Percentiles rank a stretch among this genome's conserved stretches.
phyloP scores from a whole-genome alignment of 2,329 filamentous ascomycete genomes.

The Clarireedia homoeocarpa region DNA sequence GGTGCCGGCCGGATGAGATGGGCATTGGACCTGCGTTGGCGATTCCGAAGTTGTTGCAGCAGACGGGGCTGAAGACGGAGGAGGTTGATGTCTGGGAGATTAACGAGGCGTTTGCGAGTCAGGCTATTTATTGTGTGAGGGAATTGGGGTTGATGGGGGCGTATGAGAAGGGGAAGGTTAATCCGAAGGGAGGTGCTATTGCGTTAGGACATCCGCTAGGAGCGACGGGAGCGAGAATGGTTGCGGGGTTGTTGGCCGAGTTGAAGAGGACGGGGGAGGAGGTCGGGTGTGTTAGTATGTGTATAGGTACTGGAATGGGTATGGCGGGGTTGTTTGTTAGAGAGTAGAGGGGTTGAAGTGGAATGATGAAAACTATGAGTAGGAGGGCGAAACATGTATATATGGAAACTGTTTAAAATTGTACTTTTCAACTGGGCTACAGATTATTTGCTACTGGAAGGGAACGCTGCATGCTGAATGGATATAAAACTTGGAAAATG shows the following conservation, averaged over 20 bases:
- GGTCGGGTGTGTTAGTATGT: conserved; percentile 87
- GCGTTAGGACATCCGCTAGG: conserved; percentile 89
- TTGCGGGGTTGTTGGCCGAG: conserved; percentile 57
- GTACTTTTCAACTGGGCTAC: no score
- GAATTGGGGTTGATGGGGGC: conserved; percentile 57
- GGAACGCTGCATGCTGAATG: no score
- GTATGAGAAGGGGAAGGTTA: conserved; percentile 63
- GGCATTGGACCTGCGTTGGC: conserved; percentile 81
- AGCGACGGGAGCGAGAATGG: conserved; percentile 76
- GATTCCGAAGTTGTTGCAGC: conserved; percentile 71
- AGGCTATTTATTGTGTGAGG: conserved; percentile 63
- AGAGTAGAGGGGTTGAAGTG: conserved; percentile 37
- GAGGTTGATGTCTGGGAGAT: conserved; percentile 88
- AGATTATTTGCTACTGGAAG: no score
- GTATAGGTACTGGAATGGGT: conserved; percentile 75
- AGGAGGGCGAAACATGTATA: no score
- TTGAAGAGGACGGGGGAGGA: conserved; percentile 59
- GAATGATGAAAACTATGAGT: no score
- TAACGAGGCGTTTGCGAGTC: conserved; percentile 72
- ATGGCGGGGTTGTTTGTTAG: conserved; percentile 62
- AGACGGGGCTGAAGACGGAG: conserved; percentile 54
- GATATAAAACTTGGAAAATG: no score
- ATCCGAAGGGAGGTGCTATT: conserved; percentile 89
- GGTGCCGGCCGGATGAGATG: conserved; percentile 88
- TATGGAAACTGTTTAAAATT: no score